phyloP scores from a whole-genome alignment of 2,329 filamentous ascomycete genomes.

The Aschersonia sp. region DNA sequence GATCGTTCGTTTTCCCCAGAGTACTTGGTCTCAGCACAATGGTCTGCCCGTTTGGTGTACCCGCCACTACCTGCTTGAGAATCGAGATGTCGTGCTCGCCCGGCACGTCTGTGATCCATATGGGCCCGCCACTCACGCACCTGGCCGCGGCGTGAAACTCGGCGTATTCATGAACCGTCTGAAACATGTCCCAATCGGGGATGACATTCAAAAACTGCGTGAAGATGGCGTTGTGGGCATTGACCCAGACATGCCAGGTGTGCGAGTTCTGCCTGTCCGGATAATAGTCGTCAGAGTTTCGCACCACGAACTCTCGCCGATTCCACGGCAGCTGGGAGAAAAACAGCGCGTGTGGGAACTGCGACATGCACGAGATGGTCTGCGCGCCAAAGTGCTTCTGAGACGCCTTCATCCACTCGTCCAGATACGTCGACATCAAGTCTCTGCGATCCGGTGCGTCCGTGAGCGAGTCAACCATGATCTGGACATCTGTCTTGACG shows the following conservation, averaged over 20 bases:
- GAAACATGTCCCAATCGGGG: constrained; percentile 69
- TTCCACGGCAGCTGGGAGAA: constrained; percentile 68
- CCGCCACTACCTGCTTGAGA: constrained; percentile 68
- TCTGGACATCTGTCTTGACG: constrained; percentile 90
- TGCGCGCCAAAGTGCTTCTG: constrained; percentile 65
- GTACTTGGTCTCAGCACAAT: constrained; percentile 69
- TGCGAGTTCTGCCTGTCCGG: constrained; percentile 69
- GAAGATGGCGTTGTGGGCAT: constrained; percentile 76
- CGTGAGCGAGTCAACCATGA: constrained; percentile 64
- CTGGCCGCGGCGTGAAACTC: constrained; percentile 81
- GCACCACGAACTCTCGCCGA: constrained; percentile 56
- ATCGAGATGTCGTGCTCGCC: constrained; percentile 64
- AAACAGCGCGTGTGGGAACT: constrained; percentile 75
- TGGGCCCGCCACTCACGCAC: constrained; percentile 78
- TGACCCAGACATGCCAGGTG: constrained; percentile 89
- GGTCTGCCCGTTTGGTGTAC: constrained; percentile 55
- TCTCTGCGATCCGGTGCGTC: constrained; percentile 54
- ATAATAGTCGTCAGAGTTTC: constrained; percentile 89
- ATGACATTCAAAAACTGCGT: constrained; percentile 75
- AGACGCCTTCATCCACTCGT: constrained; percentile 69
- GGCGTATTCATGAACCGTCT: constrained; percentile 51
- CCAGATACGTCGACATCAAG: constrained; percentile 63
- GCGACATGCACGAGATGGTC: constrained; percentile 89
- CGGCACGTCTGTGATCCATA: constrained; percentile 87
- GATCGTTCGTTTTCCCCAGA: constrained; percentile 55